Base-by-base conservation (phyloP, 2,329 filamentous ascomycete genomes). In the Fusarium floridanum region DNA sequence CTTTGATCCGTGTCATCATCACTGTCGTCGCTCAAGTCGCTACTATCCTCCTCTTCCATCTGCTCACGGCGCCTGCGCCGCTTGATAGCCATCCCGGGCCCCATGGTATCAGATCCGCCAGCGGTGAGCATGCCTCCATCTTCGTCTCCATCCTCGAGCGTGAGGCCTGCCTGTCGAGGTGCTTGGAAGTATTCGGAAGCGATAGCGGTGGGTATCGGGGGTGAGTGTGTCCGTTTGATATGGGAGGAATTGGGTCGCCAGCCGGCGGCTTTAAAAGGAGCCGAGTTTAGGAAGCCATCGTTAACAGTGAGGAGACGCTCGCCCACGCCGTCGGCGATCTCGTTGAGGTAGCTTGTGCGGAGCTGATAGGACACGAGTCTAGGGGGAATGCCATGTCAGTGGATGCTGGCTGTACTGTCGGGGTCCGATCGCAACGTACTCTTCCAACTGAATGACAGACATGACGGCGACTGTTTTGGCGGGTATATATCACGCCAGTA, bases 301-400 rank as follows among this genome's bases (percentile, higher is more conserved):
- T 96, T 94, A 71, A 97, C 89, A 43, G 91, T 94, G 81, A 97
- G 94, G 45, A 97, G 88, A 22, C 94, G 92, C 82, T 97, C 94
- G 75, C 94, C 94, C 9, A 97, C 93, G 71, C 94, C 94, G 81
- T 97, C 94, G 75, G 93, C 93, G 75, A 95, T 92, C 73, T 94
- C 91, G 75, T 91, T 91, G 39, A 97, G 90, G 80, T 97, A 97
- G 78, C 92, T 92, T 41, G 93, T 93, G 62, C 94, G 92, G 66
- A 97, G 87, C 82, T 95, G 93, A 84, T 96, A 96, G 67, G 94
- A 90, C 53, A 95, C 92, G 82, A 97, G 91, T 82, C 93, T 95
- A 78, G 41, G 55, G 34, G 20, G 29, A 29, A 27, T 32, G 48
- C 48, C 22, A 48, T 71, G 73, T 81, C 34, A 82, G 77, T 62